Evolutionary conservation across 768 basidiomycete species (phyloP).

Genomic region (Lyophyllum atratum): DNA sequence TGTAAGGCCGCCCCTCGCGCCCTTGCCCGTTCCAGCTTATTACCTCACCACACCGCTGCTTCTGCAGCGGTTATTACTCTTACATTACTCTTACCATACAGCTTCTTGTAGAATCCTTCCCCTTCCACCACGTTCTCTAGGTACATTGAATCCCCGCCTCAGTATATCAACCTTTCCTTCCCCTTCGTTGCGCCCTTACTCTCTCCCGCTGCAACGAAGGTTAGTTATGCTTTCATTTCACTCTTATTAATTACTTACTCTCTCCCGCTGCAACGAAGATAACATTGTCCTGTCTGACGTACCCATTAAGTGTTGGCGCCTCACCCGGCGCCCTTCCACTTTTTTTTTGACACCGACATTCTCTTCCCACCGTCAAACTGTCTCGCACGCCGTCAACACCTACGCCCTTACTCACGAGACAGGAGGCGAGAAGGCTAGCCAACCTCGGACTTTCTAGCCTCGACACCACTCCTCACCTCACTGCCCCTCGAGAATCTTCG

Average conservation of each 20-base stretch:
- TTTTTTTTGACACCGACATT: neutral
- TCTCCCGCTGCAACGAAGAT: neutral
- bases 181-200: neutral
- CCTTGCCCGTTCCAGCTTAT: no score
- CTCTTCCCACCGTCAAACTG: neutral
- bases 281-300: neutral
- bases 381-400: neutral
- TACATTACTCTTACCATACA: neutral
- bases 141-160: neutral
- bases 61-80: no score
- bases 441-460: neutral
- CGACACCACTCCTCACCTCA: neutral
- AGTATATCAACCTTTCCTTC: neutral
- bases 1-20: no score
- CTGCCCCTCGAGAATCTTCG: neutral
- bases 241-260: neutral
- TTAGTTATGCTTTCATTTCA: neutral
- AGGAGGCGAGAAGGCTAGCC: neutral
- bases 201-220: neutral
- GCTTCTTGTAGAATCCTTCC: neutral
- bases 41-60: no score
- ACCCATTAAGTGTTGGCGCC: neutral
- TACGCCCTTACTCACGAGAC: neutral
- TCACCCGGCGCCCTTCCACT: neutral
- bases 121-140: neutral